Evolutionary conservation across 768 basidiomycete species (phyloP), one percentile per base, ranked within the genome.

Genomic region (Strobilomyces echinocephalus): DNA sequence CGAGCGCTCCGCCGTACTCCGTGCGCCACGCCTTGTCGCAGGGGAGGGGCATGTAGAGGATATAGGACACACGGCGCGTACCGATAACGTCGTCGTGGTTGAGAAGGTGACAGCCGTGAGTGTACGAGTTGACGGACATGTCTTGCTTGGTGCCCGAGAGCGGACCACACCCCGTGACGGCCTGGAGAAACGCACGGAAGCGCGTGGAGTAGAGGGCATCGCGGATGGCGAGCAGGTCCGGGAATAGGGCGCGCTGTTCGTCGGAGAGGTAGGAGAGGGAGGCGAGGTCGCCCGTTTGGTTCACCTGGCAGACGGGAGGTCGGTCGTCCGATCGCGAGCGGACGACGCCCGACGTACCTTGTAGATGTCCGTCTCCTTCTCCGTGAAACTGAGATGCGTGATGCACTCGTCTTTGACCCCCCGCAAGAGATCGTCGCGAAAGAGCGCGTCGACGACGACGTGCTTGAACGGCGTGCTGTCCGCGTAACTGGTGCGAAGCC

Each of bases 81-180:
- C 93, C 93, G 65, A 97, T 97, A 24, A 95, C 95, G 69, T 98
- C 95, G 83, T 98, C 95, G 76, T 98, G 95, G 70, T 95, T 91
- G 63, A 98, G 84, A 10, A 98, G 81, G 72, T 98, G 94, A 68
- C 87, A 97, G 42, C 93, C 91, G 56, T 86, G 82, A 18, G 85
- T 87, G 72, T 97, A 97, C 8, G 88, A 85, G 65, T 92, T 93
- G 55, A 95, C 87, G 40, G 91, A 91, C 84, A 95, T 94, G 75
- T 98, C 95, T 65, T 92, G 93, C 68, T 94, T 95, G 40, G 77
- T 79, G 46, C 94, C 93, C 28, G 90, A 93, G 43, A 98, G 79
- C 6, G 94, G 84, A 5, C 92, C 94, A 59, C 95, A 97, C 2
- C 92, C 91, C 2, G 95, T 98, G 21, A 97, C 88, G 1, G 82